Conservation (phyloP, 2,329 filamentous ascomycete genomes). For the Aphanoascus verrucosus region DNA sequence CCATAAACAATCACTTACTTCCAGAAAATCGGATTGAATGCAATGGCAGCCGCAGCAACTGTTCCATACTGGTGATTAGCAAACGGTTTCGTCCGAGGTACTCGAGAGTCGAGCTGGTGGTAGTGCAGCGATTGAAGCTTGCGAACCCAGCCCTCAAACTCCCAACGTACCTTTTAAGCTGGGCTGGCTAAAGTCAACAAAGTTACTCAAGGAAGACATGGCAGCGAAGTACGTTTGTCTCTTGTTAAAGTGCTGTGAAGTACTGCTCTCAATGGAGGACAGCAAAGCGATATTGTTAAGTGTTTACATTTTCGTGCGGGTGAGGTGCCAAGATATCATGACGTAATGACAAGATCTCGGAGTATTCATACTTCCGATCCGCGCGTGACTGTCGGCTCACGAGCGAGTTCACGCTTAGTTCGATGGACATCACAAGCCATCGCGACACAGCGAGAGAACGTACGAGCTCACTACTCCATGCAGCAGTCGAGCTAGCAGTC, state of each 20-base stretch:
- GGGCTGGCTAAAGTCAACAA: conserved; percentile 55
- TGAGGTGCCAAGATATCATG: not conserved
- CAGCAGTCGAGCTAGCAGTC: conserved; percentile 11
- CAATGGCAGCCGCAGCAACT: conserved; percentile 75
- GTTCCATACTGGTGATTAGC: conserved; percentile 9
- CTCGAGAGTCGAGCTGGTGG: not conserved
- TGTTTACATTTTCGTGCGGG: conserved; percentile 2
- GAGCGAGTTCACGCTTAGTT: not conserved
- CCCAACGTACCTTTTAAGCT: conserved; percentile 51
- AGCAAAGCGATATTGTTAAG: not conserved
- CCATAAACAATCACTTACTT: conserved; percentile 57
- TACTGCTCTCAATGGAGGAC: not conserved
- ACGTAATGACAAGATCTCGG: not conserved
- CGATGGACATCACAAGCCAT: no score
- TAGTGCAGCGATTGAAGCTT: not conserved
- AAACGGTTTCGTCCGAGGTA: not conserved
- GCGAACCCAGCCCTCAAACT: no score
- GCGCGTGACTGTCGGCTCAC: not conserved
- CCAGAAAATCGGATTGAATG: conserved; percentile 98
- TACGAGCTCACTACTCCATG: conserved; percentile 3
- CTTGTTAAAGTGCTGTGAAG: not conserved
- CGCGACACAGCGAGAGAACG: no score
- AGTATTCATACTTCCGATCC: not conserved
- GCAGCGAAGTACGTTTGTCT: conserved; percentile 4
- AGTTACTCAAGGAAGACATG: conserved; percentile 30